These are phyloP conservation scores for Penstemon barbatus DNA, from an alignment of 257 asterid genomes.

Conservation along the genomic window DNA sequence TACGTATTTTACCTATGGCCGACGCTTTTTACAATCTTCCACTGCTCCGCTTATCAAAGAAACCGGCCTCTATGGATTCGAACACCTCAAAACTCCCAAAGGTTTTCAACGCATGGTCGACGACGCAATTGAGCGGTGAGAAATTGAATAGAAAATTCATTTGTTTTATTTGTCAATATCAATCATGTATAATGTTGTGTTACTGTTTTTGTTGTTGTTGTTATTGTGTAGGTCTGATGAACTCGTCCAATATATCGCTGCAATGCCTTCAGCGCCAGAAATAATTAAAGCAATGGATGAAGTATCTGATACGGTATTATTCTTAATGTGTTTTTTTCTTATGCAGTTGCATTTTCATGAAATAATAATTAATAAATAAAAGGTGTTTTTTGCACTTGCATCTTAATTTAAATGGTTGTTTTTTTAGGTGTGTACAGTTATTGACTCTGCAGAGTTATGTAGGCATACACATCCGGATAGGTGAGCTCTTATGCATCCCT, in stretches of 20 bases:
- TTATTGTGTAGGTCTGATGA: slow-evolving; percentile 70
- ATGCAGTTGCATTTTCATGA: not conserved
- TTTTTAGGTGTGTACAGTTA: slow-evolving; percentile 84
- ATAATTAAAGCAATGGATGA: slow-evolving; percentile 87
- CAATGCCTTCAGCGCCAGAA: slow-evolving; percentile 80
- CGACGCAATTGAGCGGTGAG: slow-evolving; percentile 85
- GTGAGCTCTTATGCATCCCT: slow-evolving; percentile 40
- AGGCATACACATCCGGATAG: slow-evolving; percentile 97
- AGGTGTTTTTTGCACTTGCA: not conserved
- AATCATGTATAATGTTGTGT: not conserved
- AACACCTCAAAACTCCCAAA: slow-evolving; percentile 72
- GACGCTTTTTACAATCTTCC: slow-evolving; percentile 46
- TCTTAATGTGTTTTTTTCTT: not conserved
- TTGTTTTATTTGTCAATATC: not conserved
- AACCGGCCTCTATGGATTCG: slow-evolving; percentile 86
- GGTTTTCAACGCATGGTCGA: slow-evolving; percentile 93
- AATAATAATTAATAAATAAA: not conserved
- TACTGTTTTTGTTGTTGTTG: slow-evolving; percentile 3
- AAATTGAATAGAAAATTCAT: not conserved
- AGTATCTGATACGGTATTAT: slow-evolving; percentile 71
- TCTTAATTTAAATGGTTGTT: slow-evolving; percentile 1
- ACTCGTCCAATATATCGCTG: slow-evolving; percentile 63
- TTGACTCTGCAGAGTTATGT: slow-evolving; percentile 91
- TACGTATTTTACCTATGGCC: slow-evolving; percentile 30
- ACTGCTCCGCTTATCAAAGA: slow-evolving; percentile 46